A percentile compares a stretch with the other conserved stretches of the same genome.
These are phyloP conservation scores for Ilex paraguariensis DNA, from an alignment of 305 asterid species.

Conservation along the genomic window DNA sequence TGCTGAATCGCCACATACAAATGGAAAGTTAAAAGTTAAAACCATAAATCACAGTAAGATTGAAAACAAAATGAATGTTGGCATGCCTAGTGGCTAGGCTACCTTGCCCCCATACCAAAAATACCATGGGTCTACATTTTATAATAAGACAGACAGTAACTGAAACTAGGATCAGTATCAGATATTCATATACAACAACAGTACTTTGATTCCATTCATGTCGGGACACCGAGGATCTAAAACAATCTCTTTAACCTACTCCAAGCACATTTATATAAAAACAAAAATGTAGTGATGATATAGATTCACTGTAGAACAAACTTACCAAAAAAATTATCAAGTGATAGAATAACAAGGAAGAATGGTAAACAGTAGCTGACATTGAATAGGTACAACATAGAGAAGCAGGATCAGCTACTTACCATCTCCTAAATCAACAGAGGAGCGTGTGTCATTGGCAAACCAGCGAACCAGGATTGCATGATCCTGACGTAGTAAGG, in stretches of 20 bases:
- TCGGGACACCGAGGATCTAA: too few species aligned
- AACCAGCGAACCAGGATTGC: constrained; percentile 43
- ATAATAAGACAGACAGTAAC: too few species aligned
- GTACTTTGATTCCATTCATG: too few species aligned
- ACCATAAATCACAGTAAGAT: too few species aligned
- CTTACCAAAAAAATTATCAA: not conserved
- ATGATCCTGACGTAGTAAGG: constrained; percentile 44
- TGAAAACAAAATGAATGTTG: not conserved
- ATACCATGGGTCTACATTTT: too few species aligned
- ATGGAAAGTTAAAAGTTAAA: too few species aligned
- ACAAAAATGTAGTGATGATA: not conserved
- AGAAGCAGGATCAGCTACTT: constrained; percentile 15
- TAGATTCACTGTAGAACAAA: not conserved
- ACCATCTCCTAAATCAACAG: constrained; percentile 52
- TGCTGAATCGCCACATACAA: too few species aligned
- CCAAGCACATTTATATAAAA: not conserved
- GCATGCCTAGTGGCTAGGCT: not conserved
- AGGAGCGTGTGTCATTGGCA: constrained; percentile 43
- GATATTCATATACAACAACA: too few species aligned
- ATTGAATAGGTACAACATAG: not conserved
- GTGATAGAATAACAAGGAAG: not conserved
- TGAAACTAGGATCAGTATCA: too few species aligned
- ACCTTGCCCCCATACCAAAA: not conserved
- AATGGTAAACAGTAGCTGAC: not conserved
- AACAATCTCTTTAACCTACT: not conserved